Base-by-base conservation (phyloP, 2,329 filamentous ascomycete genomes). In the Alternaria novae-zelandiae region DNA sequence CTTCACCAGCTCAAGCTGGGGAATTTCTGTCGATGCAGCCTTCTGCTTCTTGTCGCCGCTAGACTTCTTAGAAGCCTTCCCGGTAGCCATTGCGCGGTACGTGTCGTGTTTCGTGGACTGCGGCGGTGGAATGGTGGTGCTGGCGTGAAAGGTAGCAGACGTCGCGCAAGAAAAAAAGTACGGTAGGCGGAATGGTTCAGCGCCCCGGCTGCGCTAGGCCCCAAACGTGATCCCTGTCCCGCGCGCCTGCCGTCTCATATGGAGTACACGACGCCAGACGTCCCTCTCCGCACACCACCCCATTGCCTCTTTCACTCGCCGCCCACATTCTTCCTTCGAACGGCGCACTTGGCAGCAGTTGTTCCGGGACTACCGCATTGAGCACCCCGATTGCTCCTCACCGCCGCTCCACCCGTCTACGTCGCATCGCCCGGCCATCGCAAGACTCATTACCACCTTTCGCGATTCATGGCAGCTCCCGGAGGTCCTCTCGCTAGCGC, bases 1-100 rank as follows among this genome's bases (percentile, higher is more conserved):
- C 64, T 73, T 66, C 9, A 81, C 73, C 28, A 80, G 75, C 54
- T 74, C 72, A 57, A 81, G 63, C 28, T 70, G 61, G 25, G 58
- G 43, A 9, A 60, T 51, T 32, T 57, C 57, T 26, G 57, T 51
- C 10, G 59, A 64, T 6, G 56, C 5, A 30, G 45, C 54, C 11
- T 65, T 65, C 47, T 60, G 63, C 64, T 73, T 76, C 54, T 74
- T 68, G 57, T 70, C 67, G 54, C 60, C 54, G 51, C 43, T 54
- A 36, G 51, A 47, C 60, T 64, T 59, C 25, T 67, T 65, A 1
- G 47, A 13, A 32, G 60, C 25, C 64, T 73, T 75, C 63, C 74
- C 73, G 54, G 59, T 66, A 23, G 73, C 70, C 74, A 78, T 78
- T 66, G 64, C 59, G 63, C 50, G 56, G 70, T 66, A 56, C 61